phyloP scores from a whole-genome alignment of 208 protist species.

The Acanthamoeba healyi region DNA sequence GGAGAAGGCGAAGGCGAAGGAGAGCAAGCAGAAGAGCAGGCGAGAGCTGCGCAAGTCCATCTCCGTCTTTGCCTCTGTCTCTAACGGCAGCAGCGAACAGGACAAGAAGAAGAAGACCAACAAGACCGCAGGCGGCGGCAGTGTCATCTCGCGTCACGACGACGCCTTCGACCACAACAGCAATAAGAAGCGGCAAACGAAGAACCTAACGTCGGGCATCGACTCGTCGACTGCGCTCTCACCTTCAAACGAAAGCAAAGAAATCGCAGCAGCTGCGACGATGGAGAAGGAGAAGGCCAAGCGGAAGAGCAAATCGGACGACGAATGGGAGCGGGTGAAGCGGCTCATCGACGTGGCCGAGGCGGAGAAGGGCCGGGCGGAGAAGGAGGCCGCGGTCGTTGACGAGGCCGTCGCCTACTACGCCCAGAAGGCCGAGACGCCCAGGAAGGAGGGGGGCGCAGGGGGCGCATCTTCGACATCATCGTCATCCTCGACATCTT shows the following conservation, averaged over 20 bases:
- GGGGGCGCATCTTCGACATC: too few relatives aligned
- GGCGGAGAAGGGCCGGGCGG: not conserved
- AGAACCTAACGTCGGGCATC: not conserved
- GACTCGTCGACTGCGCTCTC: too few relatives aligned
- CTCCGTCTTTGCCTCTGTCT: not conserved
- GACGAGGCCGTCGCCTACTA: constrained; percentile 43
- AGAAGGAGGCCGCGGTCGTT: not conserved
- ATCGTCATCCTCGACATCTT: not conserved
- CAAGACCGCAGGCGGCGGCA: not conserved
- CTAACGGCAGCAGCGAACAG: not conserved
- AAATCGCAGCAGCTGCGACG: not conserved
- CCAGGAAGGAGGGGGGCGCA: not conserved
- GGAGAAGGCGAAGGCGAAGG: not conserved
- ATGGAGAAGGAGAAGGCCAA: not conserved
- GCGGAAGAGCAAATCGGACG: not conserved
- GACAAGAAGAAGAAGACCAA: not conserved
- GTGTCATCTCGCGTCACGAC: too few relatives aligned
- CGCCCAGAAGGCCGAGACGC: not conserved
- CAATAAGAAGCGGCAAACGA: not conserved
- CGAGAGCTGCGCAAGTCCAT: not conserved
- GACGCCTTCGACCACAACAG: not conserved
- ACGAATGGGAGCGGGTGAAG: constrained; percentile 1
- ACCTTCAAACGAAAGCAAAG: not conserved
- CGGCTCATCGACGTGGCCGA: not conserved
- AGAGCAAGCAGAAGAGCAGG: not conserved